Evolutionary conservation across 768 basidiomycete genomes (phyloP).

Genomic region (Trametes cubensis): DNA sequence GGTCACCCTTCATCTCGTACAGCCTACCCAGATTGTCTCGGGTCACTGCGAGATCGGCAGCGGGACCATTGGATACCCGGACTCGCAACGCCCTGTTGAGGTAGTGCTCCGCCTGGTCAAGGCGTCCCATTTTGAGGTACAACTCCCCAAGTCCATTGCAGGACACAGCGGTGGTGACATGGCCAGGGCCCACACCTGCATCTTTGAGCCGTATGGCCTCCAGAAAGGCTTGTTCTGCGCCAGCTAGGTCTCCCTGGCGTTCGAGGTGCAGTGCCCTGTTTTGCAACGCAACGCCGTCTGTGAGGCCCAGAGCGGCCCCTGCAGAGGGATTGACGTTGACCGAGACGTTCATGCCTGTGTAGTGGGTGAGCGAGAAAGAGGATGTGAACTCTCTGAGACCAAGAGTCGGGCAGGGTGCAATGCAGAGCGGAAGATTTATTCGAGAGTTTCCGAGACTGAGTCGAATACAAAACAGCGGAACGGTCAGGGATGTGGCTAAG

Average conservation of each 20-base stretch:
- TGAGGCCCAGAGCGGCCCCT: constrained; percentile 5
- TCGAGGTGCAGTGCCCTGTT: constrained; percentile 29
- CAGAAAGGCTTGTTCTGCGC: constrained; percentile 37
- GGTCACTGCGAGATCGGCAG: constrained; percentile 40
- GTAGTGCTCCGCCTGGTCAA: constrained; percentile 43
- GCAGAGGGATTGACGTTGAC: constrained; percentile 13
- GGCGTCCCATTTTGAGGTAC: constrained; percentile 38
- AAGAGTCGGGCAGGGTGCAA: background rate
- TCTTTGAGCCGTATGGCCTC: constrained; percentile 37
- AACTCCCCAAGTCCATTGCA: constrained; percentile 42
- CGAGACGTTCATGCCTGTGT: background rate
- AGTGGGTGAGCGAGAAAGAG: background rate
- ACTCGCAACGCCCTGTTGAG: constrained; percentile 37
- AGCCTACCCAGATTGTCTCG: constrained; percentile 43
- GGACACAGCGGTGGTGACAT: constrained; percentile 30
- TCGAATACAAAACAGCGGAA: background rate
- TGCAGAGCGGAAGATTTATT: background rate
- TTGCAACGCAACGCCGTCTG: constrained; percentile 27
- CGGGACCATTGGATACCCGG: constrained; percentile 28
- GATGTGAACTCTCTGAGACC: background rate
- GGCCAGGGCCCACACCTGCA: constrained; percentile 28
- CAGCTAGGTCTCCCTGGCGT: constrained; percentile 29
- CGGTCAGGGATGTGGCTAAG: constrained; percentile 24
- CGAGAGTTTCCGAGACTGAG: background rate
- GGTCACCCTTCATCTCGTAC: constrained; percentile 39